These are phyloP conservation scores for Monascus ruber DNA, from an alignment of 2,329 filamentous ascomycete species.

Conservation along the genomic window DNA sequence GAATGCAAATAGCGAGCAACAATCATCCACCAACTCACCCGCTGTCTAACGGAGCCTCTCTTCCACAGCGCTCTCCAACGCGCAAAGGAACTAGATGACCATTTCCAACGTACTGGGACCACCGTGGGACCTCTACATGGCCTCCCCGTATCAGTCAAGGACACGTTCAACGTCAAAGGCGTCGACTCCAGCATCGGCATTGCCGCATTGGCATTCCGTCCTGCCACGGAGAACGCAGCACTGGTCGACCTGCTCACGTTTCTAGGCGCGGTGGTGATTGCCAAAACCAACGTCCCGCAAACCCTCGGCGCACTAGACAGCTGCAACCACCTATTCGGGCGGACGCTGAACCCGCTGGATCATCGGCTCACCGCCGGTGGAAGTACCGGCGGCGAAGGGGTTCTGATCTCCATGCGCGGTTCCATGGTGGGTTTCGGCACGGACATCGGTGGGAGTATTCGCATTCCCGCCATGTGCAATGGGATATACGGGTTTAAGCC, in stretches of 20 bases:
- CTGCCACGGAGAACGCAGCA: conserved; percentile 44
- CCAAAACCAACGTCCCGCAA: conserved; percentile 59
- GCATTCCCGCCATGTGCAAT: conserved; percentile 40
- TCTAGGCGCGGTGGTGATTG: conserved; percentile 55
- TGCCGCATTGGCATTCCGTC: conserved; percentile 48
- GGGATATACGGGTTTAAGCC: conserved; percentile 44
- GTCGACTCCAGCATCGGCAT: conserved; percentile 48
- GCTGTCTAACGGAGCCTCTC: conserved; percentile 43
- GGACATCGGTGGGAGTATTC: conserved; percentile 43
- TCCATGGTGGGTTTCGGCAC: conserved; percentile 51
- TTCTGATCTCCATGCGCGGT: conserved; percentile 47
- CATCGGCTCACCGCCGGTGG: conserved; percentile 51
- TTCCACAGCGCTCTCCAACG: conserved; percentile 39
- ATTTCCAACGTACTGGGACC: conserved; percentile 26
- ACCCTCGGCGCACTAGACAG: conserved; percentile 45
- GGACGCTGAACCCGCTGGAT: conserved; percentile 53
- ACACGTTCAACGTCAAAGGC: conserved; percentile 37
- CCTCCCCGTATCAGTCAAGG: conserved; percentile 44
- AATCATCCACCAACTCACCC: conserved; percentile 31
- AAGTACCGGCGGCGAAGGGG: conserved; percentile 54
- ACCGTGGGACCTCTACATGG: conserved; percentile 51
- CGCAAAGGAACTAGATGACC: conserved; percentile 38
- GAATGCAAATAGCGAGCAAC: conserved; percentile 20
- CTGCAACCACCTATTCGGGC: conserved; percentile 51
- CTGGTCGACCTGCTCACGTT: conserved; percentile 48